Base-by-base conservation (phyloP, 371 early-diverging fungal species). In the Apophysomyces trapeziformis region DNA sequence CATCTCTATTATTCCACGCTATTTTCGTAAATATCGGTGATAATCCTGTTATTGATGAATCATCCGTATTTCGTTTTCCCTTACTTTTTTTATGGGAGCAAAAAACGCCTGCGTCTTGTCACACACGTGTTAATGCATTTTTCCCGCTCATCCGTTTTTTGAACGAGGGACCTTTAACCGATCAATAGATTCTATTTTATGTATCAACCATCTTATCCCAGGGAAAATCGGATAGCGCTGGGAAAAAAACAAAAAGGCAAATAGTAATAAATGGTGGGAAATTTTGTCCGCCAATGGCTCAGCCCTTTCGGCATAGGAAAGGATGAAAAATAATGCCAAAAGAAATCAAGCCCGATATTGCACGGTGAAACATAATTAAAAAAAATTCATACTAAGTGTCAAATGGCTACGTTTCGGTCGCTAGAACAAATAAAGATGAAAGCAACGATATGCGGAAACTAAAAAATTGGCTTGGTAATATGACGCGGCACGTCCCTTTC, bases 111-210 rank as follows among this genome's bases (percentile, higher is more conserved):
- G 32, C 32, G 32, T 26, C 32, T 26, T 26, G 32, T 26, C 32
- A 26, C 54, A 50, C 54, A 50, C 54, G 54, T 50, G 54, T 50
- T 50, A 5, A 21, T 50, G 47, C 47, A 50, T 8, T 12, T 45
- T 45, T 50, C 54, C 54, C 54, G 54, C 21, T 26, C 21, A 50
- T 50, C 54, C 54, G 32, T 50, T 50, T 50, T 26, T 50, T 26
- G 54, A 50, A 0, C 54, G 54, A 41, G 3, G 32, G 32, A 26
- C 32, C 41, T 5, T 13, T 2, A 41, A 41, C 41, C 41, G 4
- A 41, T 41, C 8, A 41, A 13, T 45, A 45, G 46, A 45, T n/a
- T 26, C 54, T n/a, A 50, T 50, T 5, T 21, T 50, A 50, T 21
- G 21, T 26, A 50, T 21, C 21, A 21, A 50, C 21, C 21, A 9